phyloP scores from a whole-genome alignment of 164 flowering plant species.

The Buxus sempervirens region DNA sequence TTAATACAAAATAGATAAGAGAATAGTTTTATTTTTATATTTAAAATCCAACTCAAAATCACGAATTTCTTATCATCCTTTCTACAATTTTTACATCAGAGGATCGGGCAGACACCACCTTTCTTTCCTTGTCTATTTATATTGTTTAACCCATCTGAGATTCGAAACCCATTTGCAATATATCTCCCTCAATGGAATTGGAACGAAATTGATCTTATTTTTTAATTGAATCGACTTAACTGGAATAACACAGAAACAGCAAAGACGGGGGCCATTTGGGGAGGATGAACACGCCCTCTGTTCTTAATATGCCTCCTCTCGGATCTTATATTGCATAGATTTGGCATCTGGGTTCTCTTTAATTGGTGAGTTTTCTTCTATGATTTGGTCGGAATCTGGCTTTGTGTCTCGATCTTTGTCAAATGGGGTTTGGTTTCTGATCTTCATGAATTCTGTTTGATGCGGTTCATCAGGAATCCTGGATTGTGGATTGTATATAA shows the following conservation, averaged over 20 bases:
- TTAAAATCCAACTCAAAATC: no score
- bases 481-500: conserved; percentile 25
- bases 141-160: conserved; percentile 21
- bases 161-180: conserved; percentile 15
- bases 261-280: conserved; percentile 34
- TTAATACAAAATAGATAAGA: no score
- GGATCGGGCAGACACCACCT: no score
- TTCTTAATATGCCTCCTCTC: conserved; percentile 50
- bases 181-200: conserved; percentile 15
- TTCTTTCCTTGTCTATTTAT: conserved; percentile 13
- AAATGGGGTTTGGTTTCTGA: conserved; percentile 19
- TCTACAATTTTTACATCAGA: no score
- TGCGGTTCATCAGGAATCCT: conserved; percentile 20
- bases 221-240: conserved; percentile 9
- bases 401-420: conserved; percentile 14
- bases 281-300: conserved; percentile 46
- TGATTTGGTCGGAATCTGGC: conserved; percentile 14
- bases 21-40: no score
- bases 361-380: conserved; percentile 19
- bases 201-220: conserved; percentile 9
- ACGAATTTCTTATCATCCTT: no score
- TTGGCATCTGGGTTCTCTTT: conserved; percentile 22
- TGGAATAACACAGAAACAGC: conserved; percentile 10
- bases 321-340: conserved; percentile 51
- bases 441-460: conserved; percentile 7